Evolutionary conservation across 2,329 filamentous ascomycete species (phyloP).

Genomic region (Orbilia blumenaviensis): DNA sequence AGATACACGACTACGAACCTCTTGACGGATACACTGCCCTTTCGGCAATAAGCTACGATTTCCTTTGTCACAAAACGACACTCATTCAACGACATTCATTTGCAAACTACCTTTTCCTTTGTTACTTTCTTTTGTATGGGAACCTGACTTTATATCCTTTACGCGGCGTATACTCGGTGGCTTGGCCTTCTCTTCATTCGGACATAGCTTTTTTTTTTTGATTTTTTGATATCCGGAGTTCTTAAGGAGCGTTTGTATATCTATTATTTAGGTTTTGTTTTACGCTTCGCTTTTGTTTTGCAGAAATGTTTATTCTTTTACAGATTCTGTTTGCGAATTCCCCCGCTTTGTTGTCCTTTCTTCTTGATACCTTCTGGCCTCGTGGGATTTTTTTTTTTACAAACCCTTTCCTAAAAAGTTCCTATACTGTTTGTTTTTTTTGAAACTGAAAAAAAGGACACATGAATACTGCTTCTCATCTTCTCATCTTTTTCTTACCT

Average conservation of each 20-base stretch:
- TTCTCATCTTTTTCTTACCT: neutral
- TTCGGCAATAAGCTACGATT: constrained; percentile 33
- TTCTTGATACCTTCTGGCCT: constrained; percentile 28
- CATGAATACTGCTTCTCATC: neutral
- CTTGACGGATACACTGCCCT: constrained; percentile 44
- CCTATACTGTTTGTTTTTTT: neutral
- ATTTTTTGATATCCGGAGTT: constrained; percentile 16
- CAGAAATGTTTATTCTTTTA: neutral
- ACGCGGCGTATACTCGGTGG: constrained; percentile 28
- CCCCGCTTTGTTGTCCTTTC: neutral
- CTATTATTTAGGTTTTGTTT: neutral
- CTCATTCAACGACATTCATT: neutral
- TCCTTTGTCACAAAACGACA: constrained; percentile 24
- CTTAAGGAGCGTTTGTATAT: neutral
- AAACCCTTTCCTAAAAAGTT: neutral
- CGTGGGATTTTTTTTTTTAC: neutral
- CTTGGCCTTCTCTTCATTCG: constrained; percentile 3
- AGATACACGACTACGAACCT: neutral
- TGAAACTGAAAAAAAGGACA: neutral
- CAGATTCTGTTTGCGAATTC: neutral
- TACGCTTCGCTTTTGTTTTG: neutral
- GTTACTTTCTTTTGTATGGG: constrained; percentile 9
- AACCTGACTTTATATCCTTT: neutral
- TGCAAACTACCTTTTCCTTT: constrained; percentile 13
- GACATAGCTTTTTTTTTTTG: neutral